phyloP scores from a whole-genome alignment of 2,329 filamentous ascomycete genomes.

The Sporothrix dimorphospora region DNA sequence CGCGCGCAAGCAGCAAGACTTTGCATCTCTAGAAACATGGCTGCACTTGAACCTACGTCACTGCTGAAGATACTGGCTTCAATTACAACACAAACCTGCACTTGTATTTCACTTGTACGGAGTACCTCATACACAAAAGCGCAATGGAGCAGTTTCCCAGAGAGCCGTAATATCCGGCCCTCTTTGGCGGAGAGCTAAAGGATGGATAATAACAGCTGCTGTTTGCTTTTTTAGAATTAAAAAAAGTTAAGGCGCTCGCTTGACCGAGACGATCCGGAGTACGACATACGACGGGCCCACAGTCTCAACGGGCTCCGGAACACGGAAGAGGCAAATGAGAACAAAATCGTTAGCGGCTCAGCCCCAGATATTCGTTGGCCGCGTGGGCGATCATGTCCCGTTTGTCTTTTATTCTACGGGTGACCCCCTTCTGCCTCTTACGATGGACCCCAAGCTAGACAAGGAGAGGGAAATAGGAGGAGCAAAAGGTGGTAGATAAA shows the following conservation, averaged over 20 bases:
- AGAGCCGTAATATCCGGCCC: not conserved
- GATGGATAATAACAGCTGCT: not conserved
- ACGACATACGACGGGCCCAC: not conserved
- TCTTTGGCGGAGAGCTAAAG: not conserved
- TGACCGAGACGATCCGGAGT: slow-evolving; percentile 12
- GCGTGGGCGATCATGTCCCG: slow-evolving; percentile 9
- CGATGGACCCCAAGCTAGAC: slow-evolving; percentile 7
- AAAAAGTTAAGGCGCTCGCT: not conserved
- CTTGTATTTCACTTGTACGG: not conserved
- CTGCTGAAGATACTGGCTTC: not conserved
- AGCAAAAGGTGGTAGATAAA: not conserved
- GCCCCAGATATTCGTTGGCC: slow-evolving; percentile 2
- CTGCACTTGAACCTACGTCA: not conserved
- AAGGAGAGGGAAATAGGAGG: not conserved
- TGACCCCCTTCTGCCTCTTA: not conserved
- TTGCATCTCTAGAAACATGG: not conserved
- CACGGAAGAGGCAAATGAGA: not conserved
- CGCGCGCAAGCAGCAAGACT: not conserved
- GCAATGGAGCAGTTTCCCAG: not conserved
- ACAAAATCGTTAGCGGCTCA: not conserved
- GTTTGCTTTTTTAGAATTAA: not conserved
- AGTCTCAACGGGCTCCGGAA: not conserved
- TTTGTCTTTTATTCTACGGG: not conserved
- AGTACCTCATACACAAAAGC: not conserved
- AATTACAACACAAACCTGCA: not conserved